Evolutionary conservation across 176 grass and related monocot species (phyloP).

Genomic region (Luzula sylvatica): DNA sequence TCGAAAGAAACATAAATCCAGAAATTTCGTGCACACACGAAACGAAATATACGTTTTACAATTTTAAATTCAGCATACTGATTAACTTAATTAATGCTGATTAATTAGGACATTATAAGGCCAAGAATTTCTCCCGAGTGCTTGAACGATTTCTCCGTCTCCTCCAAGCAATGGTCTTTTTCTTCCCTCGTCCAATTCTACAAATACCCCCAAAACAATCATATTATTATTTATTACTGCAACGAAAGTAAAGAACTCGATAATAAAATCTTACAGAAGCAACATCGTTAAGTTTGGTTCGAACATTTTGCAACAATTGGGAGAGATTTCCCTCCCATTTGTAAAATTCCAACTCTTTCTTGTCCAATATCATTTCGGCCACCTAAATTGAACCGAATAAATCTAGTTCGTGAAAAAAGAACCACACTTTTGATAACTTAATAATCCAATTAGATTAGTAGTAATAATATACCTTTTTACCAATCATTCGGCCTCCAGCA

Average conservation of each 20-base stretch:
- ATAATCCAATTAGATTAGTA: not conserved
- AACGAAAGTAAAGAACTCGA: not conserved
- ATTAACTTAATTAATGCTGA: not conserved
- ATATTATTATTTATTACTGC: not conserved
- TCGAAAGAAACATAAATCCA: not conserved
- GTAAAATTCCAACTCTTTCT: slow-evolving; percentile 92
- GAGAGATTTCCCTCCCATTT: slow-evolving; percentile 82
- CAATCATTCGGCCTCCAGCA: slow-evolving; percentile 93
- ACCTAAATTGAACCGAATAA: slow-evolving; percentile 32
- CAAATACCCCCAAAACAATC: not conserved
- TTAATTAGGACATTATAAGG: slow-evolving; percentile 54
- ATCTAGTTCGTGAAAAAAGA: not conserved
- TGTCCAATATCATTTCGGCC: slow-evolving; percentile 83
- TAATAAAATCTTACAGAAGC: slow-evolving; percentile 39
- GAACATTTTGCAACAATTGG: slow-evolving; percentile 68
- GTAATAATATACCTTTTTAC: slow-evolving; percentile 71
- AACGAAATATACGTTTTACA: not conserved
- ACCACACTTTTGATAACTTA: not conserved
- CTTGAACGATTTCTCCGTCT: slow-evolving; percentile 76
- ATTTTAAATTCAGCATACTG: not conserved
- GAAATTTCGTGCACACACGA: not conserved
- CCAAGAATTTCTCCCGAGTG: slow-evolving; percentile 62
- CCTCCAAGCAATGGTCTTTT: slow-evolving; percentile 77
- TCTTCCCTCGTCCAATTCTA: slow-evolving; percentile 82
- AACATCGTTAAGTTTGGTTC: slow-evolving; percentile 67